Percentiles rank a stretch among this genome's conserved stretches.
phyloP scores from a whole-genome alignment of 2,329 filamentous ascomycete species.

The Fusarium secorum region DNA sequence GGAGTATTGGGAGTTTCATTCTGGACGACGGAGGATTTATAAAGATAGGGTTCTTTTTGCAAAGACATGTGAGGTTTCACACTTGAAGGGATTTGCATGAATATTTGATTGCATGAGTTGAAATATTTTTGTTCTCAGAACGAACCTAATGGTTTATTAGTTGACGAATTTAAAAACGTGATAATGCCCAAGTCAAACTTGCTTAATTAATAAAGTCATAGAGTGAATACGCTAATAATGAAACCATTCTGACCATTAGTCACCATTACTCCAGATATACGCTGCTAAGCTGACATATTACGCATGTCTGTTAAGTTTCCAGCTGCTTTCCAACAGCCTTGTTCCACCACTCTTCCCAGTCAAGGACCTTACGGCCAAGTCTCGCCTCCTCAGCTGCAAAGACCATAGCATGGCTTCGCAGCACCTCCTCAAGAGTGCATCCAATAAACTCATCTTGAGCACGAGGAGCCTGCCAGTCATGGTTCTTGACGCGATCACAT shows the following conservation, averaged over 20 bases:
- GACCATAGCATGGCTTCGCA: constrained; percentile 90
- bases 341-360: constrained; percentile 81
- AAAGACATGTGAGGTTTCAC: constrained; percentile 8
- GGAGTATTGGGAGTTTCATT: constrained; percentile 11
- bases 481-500: constrained; percentile 79
- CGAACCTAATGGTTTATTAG: constrained; percentile 9
- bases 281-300: neutral
- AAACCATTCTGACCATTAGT: neutral
- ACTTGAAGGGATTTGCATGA: constrained; percentile 19
- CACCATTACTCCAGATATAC: neutral
- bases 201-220: neutral
- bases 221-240: neutral
- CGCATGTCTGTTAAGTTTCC: neutral
- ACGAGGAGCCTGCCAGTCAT: constrained; percentile 68
- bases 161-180: constrained; percentile 11
- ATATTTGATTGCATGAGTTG: constrained; percentile 19
- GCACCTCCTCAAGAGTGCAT: constrained; percentile 83
- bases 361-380: constrained; percentile 70
- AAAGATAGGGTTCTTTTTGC: constrained; percentile 7
- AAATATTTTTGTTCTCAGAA: constrained; percentile 31
- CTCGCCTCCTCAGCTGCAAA: constrained; percentile 94
- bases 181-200: constrained; percentile 5
- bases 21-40: neutral
- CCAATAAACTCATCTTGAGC: constrained; percentile 82
- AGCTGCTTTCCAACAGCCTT: constrained; percentile 41